phyloP scores from a whole-genome alignment of 1,284 basidiomycete species.

The Marasmius sp. region DNA sequence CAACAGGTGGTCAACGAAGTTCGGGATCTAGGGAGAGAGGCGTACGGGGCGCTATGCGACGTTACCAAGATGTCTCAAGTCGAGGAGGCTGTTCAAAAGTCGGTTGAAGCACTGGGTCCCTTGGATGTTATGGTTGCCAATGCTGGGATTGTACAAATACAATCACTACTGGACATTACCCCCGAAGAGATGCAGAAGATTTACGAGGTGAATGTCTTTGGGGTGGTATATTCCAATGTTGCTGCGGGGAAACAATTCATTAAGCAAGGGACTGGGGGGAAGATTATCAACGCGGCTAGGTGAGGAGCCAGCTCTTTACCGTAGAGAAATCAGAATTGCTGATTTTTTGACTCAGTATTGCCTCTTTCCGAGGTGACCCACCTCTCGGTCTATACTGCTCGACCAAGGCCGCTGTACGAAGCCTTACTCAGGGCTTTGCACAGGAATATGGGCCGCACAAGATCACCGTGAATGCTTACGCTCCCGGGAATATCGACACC shows the following conservation, averaged over 20 bases:
- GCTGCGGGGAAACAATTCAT: slow-evolving; percentile 15
- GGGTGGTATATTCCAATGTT: slow-evolving; percentile 10
- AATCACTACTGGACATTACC: slow-evolving; percentile 8
- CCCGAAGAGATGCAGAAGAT: slow-evolving; percentile 12
- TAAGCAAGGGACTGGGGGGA: slow-evolving; percentile 12
- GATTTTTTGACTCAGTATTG: not conserved
- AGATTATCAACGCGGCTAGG: slow-evolving; percentile 17
- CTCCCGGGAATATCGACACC: slow-evolving; percentile 12
- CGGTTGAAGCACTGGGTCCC: slow-evolving; percentile 10
- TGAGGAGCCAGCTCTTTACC: not conserved
- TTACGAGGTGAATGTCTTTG: slow-evolving; percentile 11
- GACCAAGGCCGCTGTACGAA: slow-evolving; percentile 14
- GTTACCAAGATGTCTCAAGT: slow-evolving; percentile 12
- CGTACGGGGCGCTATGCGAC: slow-evolving; percentile 7
- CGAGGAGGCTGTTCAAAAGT: slow-evolving; percentile 8
- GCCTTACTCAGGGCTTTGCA: slow-evolving; percentile 13
- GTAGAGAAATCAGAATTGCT: not conserved
- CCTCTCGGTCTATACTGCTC: slow-evolving; percentile 12
- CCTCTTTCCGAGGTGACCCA: slow-evolving; percentile 2
- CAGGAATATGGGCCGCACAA: slow-evolving; percentile 8
- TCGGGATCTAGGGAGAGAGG: slow-evolving; percentile 7
- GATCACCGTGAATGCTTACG: slow-evolving; percentile 16
- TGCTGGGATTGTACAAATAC: slow-evolving; percentile 14
- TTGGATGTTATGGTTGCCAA: slow-evolving; percentile 15
- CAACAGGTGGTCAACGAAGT: slow-evolving; percentile 13